Percentiles rank a stretch among this genome's conserved stretches.
Evolutionary conservation across 768 basidiomycete genomes (phyloP).

Genomic region (Suillus paluster): DNA sequence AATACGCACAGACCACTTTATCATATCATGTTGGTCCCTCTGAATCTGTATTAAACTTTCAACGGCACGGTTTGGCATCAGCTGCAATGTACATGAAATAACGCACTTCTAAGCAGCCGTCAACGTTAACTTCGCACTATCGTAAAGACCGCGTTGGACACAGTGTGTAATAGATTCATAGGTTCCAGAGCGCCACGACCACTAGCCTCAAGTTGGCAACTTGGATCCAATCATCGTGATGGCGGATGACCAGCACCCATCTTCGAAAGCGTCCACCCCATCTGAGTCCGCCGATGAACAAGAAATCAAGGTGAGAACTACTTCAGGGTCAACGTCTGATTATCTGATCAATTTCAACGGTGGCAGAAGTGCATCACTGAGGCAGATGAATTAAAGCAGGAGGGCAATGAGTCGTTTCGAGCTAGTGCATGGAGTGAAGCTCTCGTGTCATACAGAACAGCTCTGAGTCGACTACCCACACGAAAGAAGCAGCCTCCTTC

Average conservation of each 20-base stretch:
- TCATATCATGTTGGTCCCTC: neutral
- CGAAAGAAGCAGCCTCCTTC: slow-evolving; percentile 32
- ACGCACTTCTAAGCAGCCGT: neutral
- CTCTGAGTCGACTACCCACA: slow-evolving; percentile 67
- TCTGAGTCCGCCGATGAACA: neutral
- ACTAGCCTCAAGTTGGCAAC: neutral
- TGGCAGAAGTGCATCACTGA: slow-evolving; percentile 50
- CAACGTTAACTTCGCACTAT: neutral
- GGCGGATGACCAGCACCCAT: slow-evolving; percentile 5
- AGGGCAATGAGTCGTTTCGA: slow-evolving; percentile 79
- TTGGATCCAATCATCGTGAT: neutral
- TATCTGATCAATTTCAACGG: slow-evolving; percentile 11
- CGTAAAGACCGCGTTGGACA: neutral
- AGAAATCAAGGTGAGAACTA: neutral
- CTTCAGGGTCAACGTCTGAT: neutral
- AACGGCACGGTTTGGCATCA: neutral
- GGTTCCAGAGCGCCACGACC: neutral
- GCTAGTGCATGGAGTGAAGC: slow-evolving; percentile 70
- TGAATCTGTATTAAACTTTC: neutral
- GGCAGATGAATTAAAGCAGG: slow-evolving; percentile 68
- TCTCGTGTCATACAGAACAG: slow-evolving; percentile 68
- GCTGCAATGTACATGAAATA: slow-evolving; percentile 5
- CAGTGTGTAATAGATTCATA: neutral
- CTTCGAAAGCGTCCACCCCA: slow-evolving; percentile 3
- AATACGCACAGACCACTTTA: too few species aligned